These are phyloP conservation scores for Penicillium subrubescens DNA, from an alignment of 495 filamentous ascomycete species.

Conservation along the genomic window DNA sequence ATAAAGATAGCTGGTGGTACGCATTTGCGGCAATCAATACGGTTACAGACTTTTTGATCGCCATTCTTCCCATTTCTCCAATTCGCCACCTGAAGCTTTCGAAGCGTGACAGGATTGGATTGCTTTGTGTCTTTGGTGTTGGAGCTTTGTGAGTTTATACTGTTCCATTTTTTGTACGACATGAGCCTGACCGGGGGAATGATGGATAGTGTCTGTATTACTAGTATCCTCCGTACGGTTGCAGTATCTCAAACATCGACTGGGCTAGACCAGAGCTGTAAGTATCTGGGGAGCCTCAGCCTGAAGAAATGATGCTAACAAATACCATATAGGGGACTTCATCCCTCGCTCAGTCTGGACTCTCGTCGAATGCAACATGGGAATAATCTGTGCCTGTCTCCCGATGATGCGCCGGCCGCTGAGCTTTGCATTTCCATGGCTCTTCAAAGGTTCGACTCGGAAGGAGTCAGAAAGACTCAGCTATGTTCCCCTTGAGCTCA, in stretches of 20 bases:
- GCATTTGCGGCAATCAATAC: conserved; percentile 29
- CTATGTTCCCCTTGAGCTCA: conserved; percentile 1
- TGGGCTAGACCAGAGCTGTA: conserved; percentile 10
- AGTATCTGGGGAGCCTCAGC: not conserved
- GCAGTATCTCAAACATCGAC: conserved; percentile 10
- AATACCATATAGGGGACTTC: conserved; percentile 1
- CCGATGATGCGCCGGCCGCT: conserved; percentile 11
- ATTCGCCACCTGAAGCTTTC: conserved; percentile 39
- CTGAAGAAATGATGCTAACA: not conserved
- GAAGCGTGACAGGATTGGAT: conserved; percentile 30
- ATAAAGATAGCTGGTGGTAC: conserved; percentile 18
- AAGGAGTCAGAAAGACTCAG: not conserved
- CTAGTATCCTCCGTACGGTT: conserved; percentile 15
- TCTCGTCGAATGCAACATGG: conserved; percentile 11
- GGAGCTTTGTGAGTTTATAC: conserved; percentile 37
- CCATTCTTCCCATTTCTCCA: conserved; percentile 40
- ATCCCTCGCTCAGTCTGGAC: conserved; percentile 14
- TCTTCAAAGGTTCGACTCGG: not conserved
- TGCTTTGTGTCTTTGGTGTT: conserved; percentile 38
- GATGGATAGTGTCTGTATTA: conserved; percentile 12
- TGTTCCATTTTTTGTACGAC: not conserved
- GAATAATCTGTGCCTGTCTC: conserved; percentile 13
- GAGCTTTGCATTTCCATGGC: conserved; percentile 4
- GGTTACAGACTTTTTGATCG: conserved; percentile 41
- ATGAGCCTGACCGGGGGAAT: not conserved